Percentiles rank a stretch among this genome's conserved stretches.
These are phyloP conservation scores for Mycena filopes DNA, from an alignment of 768 basidiomycete species.

Conservation along the genomic window DNA sequence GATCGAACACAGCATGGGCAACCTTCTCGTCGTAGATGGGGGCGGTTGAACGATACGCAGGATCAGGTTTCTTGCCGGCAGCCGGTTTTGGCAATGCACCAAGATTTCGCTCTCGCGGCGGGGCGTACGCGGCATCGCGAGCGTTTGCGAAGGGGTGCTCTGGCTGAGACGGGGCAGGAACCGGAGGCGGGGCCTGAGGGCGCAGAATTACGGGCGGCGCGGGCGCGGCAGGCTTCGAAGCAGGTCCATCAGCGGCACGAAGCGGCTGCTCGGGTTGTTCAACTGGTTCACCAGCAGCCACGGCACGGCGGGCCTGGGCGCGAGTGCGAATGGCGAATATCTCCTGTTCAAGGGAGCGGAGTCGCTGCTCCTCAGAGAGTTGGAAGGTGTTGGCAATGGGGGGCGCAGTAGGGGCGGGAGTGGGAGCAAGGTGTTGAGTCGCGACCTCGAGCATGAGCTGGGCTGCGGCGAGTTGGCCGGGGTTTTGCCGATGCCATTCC, in stretches of 20 bases:
- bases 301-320: slow-evolving; percentile 14
- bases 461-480: slow-evolving; percentile 22
- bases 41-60: slow-evolving; percentile 32
- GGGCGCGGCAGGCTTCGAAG: no score
- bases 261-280: slow-evolving; percentile 16
- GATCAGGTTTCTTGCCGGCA: slow-evolving; percentile 15
- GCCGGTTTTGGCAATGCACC: slow-evolving; percentile 10
- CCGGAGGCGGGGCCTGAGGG: no score
- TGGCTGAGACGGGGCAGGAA: not conserved
- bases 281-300: slow-evolving; percentile 11
- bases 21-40: slow-evolving; percentile 35
- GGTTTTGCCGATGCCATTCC: slow-evolving; percentile 26
- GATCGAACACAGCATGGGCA: slow-evolving; percentile 24
- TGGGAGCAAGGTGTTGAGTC: not conserved
- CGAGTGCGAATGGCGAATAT: slow-evolving; percentile 19
- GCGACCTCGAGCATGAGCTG: slow-evolving; percentile 15
- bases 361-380: slow-evolving; percentile 8
- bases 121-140: slow-evolving; percentile 24
- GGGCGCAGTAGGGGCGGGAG: not conserved
- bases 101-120: slow-evolving; percentile 22
- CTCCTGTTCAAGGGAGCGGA: slow-evolving; percentile 13
- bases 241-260: no score
- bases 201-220: no score
- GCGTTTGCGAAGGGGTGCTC: slow-evolving; percentile 17
- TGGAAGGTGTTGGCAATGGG: not conserved